phyloP scores from a whole-genome alignment of 1,284 basidiomycete genomes.

The Heterobasidion annosum region DNA sequence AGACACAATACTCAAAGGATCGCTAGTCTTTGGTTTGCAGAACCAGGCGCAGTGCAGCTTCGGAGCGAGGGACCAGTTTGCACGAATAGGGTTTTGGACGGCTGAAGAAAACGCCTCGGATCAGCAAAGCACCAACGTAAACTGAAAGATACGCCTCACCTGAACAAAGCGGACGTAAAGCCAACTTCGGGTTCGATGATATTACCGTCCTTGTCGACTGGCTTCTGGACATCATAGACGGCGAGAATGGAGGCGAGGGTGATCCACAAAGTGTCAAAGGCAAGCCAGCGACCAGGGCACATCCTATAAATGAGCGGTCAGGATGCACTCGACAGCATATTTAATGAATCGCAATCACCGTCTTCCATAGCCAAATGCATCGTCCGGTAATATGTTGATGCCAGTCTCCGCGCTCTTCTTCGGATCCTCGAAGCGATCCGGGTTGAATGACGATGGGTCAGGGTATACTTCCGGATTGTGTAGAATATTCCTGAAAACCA shows the following conservation, averaged over 20 bases:
- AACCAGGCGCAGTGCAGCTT: background rate
- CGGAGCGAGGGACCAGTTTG: background rate
- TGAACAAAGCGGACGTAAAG: background rate
- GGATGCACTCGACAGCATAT: background rate
- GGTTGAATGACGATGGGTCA: background rate
- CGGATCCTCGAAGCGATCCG: background rate
- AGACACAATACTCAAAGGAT: background rate
- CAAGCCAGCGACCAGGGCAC: background rate
- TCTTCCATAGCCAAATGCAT: constrained; percentile 1
- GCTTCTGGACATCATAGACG: background rate
- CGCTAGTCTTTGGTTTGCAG: background rate
- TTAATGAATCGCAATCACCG: background rate
- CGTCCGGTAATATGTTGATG: background rate
- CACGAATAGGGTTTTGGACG: background rate
- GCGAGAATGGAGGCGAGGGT: background rate
- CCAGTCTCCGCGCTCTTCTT: background rate
- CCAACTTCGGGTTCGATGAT: background rate
- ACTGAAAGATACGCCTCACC: background rate
- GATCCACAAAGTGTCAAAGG: background rate
- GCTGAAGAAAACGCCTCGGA: background rate
- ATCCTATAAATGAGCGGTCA: background rate
- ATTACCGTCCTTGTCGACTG: background rate
- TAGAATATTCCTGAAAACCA: background rate
- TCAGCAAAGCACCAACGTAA: too few relatives aligned
- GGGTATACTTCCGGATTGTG: background rate